Base-by-base conservation (phyloP, 352 stramenopile species). In the Pythium vanterpoolii region DNA sequence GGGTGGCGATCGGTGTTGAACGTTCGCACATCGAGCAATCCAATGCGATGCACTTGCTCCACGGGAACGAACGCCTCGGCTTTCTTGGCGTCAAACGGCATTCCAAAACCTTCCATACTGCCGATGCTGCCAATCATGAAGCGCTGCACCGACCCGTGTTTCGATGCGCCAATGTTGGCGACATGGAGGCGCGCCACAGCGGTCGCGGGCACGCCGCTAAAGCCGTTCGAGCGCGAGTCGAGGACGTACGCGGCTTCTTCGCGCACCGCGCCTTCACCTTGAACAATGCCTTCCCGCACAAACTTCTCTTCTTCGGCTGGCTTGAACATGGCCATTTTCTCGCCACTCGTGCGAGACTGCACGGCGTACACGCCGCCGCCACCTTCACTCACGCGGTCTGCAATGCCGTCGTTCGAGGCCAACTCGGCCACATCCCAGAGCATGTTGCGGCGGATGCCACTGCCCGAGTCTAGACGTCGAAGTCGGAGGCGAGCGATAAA, bases 1-100 rank as follows among this genome's bases (percentile, higher is more conserved):
- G 83, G 73, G 47, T 96, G 86, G 10, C 87, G 82, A 56, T 96
- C 87, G 18, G 79, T 91, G 56, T 96, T 96, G 67, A 93, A 93
- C 28, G 95, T 68, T 3, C 87, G 79, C 14, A 94, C 58, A 30
- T 96, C 87, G 14, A 96, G 61, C 19, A 96, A 45, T 0, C 74
- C 87, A 42, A 96, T 94, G 46, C 77, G 77, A 28, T 96, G 87
- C 19, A 96, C 80, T 43, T 96, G 83, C 7, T 89, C 79, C 1
- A 88, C 77, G 0, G 78, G 69, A 1, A 87, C 78, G 38, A 92
- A 92, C 43, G 72, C 68, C n/a, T 62, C 62, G 1, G 83, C 80
- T 51, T 85, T 84, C 3, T 61, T 52, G 5, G 84, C 64, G 16
- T 90, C 71, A 23, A 85, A 87, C 3, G 80, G 77, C 80, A 92